Percentiles rank a stretch among this genome's conserved stretches.
Evolutionary conservation across 2,329 filamentous ascomycete genomes (phyloP).

Genomic region (Aureobasidium sp.): DNA sequence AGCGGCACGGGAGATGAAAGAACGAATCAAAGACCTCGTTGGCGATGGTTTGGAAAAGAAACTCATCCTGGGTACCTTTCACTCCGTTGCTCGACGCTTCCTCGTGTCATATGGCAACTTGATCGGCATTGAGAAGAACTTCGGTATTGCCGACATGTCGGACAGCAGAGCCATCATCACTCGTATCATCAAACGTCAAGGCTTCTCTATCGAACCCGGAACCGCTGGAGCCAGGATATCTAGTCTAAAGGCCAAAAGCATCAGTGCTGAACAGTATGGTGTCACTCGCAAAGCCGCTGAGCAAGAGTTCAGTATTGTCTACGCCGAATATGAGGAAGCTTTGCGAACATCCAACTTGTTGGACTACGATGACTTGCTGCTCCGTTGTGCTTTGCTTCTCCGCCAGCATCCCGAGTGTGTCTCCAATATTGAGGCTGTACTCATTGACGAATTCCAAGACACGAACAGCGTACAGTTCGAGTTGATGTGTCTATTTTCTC

Average conservation of each 20-base stretch:
- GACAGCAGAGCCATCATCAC: constrained; percentile 75
- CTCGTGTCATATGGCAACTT: constrained; percentile 74
- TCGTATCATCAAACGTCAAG: constrained; percentile 64
- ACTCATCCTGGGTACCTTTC: constrained; percentile 86
- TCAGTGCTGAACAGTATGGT: constrained; percentile 40
- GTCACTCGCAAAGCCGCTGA: constrained; percentile 39
- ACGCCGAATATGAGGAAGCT: constrained; percentile 69
- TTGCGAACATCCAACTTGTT: constrained; percentile 71
- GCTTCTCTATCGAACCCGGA: constrained; percentile 61
- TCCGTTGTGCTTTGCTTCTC: constrained; percentile 75
- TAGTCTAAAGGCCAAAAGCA: constrained; percentile 51
- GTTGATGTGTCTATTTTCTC: constrained; percentile 81
- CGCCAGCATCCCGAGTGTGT: constrained; percentile 69
- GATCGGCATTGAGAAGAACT: constrained; percentile 75
- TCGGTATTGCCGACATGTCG: constrained; percentile 80
- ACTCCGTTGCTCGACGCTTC: constrained; percentile 84
- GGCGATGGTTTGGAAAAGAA: constrained; percentile 67
- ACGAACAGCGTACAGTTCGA: constrained; percentile 95
- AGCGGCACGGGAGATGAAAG: constrained; percentile 87
- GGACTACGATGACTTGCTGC: constrained; percentile 88
- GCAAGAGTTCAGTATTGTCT: constrained; percentile 61
- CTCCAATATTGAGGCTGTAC: constrained; percentile 78
- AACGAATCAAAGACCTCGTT: constrained; percentile 74
- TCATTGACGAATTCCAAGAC: constrained; percentile 97
- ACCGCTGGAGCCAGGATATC: constrained; percentile 70